A percentile compares a stretch with the other conserved stretches of the same genome.
phyloP scores from a whole-genome alignment of 2,329 filamentous ascomycete genomes.

The Neofusicoccum ribis region DNA sequence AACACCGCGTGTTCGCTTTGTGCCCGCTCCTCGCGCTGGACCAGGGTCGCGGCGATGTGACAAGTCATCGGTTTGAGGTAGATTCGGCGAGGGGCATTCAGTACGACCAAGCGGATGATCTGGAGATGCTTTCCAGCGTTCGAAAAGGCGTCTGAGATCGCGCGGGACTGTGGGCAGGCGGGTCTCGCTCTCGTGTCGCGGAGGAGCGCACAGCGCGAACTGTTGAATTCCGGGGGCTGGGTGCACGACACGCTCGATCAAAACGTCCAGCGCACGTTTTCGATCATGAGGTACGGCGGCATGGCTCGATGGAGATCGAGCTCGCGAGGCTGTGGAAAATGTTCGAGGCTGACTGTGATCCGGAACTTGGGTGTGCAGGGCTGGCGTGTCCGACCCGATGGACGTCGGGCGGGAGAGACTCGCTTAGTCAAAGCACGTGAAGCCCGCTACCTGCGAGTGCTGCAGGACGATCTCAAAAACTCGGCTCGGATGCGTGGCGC shows the following conservation, averaged over 20 bases:
- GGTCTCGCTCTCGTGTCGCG: background rate
- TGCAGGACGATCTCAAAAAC: background rate
- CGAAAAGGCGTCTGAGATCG: background rate
- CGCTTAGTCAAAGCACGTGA: constrained; percentile 17
- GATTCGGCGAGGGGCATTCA: background rate
- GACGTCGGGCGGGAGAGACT: constrained; percentile 12
- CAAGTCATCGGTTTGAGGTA: background rate
- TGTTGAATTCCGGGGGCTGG: background rate
- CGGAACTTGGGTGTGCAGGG: constrained; percentile 6
- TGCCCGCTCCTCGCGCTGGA: background rate
- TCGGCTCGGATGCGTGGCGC: background rate
- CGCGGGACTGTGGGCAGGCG: background rate
- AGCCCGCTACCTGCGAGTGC: background rate
- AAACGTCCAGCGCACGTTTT: background rate
- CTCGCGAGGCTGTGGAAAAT: background rate
- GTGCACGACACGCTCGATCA: background rate
- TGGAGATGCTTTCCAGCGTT: background rate
- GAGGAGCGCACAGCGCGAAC: background rate
- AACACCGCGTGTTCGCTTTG: constrained; percentile 7
- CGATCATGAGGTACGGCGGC: background rate
- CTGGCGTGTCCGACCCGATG: constrained; percentile 14
- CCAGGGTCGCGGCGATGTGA: background rate
- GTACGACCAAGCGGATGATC: background rate
- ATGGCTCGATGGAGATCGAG: background rate
- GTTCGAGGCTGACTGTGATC: constrained; percentile 1